Evolutionary conservation across 2,329 filamentous ascomycete genomes (phyloP).

Genomic region (Escovopsis sp.): DNA sequence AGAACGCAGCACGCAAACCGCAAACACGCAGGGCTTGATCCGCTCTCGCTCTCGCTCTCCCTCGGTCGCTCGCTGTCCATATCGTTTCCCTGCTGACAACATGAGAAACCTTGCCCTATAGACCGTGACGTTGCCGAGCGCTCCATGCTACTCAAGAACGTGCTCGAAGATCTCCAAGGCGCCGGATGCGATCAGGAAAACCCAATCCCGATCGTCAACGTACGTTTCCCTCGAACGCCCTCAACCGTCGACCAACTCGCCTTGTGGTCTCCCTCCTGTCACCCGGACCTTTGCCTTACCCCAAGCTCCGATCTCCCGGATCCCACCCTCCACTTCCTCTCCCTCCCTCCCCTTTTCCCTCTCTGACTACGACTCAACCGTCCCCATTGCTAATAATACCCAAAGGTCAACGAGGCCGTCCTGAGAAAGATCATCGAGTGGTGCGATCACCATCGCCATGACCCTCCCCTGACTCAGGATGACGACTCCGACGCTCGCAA

Average conservation of each 20-base stretch:
- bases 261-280: too few relatives aligned
- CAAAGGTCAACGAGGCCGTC: slow-evolving; percentile 76
- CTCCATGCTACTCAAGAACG: slow-evolving; percentile 92
- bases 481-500: slow-evolving; percentile 90
- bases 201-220: slow-evolving; percentile 78
- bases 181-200: slow-evolving; percentile 36
- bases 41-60: not conserved
- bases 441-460: slow-evolving; percentile 89
- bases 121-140: slow-evolving; percentile 79
- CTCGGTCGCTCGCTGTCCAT: too few relatives aligned
- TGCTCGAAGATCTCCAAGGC: slow-evolving; percentile 84
- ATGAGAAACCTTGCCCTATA: slow-evolving; percentile 15
- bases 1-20: not conserved
- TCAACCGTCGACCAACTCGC: too few relatives aligned
- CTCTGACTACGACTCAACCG: not conserved
- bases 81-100: too few relatives aligned
- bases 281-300: too few relatives aligned
- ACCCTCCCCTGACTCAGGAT: slow-evolving; percentile 66
- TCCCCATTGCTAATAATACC: slow-evolving; percentile 5
- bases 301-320: too few relatives aligned
- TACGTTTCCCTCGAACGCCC: too few relatives aligned
- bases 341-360: not conserved
- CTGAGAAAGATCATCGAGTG: slow-evolving; percentile 95
- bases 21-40: too few relatives aligned
- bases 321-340: too few relatives aligned